Conservation (phyloP, 768 basidiomycete genomes). For the Suillus discolor region DNA sequence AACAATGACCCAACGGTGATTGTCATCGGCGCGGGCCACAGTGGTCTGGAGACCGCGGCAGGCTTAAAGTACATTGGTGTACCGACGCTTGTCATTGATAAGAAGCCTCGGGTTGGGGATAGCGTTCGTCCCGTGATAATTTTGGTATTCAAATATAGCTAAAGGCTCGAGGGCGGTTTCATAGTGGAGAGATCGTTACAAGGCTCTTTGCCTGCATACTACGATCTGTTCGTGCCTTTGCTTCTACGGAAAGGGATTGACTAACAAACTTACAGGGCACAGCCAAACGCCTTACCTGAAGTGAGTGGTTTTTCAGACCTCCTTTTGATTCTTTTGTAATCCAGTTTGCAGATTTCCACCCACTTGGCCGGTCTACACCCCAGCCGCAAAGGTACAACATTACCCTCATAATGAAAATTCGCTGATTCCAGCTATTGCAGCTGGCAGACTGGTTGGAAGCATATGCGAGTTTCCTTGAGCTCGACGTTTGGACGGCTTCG, state of each 20-base stretch:
- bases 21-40: slow-evolving; percentile 67
- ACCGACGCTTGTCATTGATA: slow-evolving; percentile 57
- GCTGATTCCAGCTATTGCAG: slow-evolving; percentile 27
- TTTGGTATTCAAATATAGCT: background rate
- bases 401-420: background rate
- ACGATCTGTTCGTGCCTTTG: slow-evolving; percentile 42
- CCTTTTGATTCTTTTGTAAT: background rate
- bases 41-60: slow-evolving; percentile 65
- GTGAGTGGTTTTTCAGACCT: slow-evolving; percentile 30
- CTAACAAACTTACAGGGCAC: slow-evolving; percentile 36
- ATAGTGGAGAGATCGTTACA: slow-evolving; percentile 45
- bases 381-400: slow-evolving; percentile 47
- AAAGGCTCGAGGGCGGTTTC: slow-evolving; percentile 1
- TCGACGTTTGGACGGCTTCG: slow-evolving; percentile 65
- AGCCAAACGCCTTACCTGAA: slow-evolving; percentile 59
- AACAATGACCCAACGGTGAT: slow-evolving; percentile 59
- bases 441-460: slow-evolving; percentile 68
- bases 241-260: slow-evolving; percentile 5
- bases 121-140: slow-evolving; percentile 22
- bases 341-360: slow-evolving; percentile 45
- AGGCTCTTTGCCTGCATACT: slow-evolving; percentile 52
- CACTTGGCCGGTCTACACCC: slow-evolving; percentile 55
- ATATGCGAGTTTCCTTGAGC: slow-evolving; percentile 59
- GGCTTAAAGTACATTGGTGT: slow-evolving; percentile 65
- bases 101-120: slow-evolving; percentile 53